A percentile compares a stretch with the other conserved stretches of the same genome.
These are phyloP conservation scores for Boletus reticuloceps DNA, from an alignment of 768 basidiomycete genomes.

Conservation along the genomic window DNA sequence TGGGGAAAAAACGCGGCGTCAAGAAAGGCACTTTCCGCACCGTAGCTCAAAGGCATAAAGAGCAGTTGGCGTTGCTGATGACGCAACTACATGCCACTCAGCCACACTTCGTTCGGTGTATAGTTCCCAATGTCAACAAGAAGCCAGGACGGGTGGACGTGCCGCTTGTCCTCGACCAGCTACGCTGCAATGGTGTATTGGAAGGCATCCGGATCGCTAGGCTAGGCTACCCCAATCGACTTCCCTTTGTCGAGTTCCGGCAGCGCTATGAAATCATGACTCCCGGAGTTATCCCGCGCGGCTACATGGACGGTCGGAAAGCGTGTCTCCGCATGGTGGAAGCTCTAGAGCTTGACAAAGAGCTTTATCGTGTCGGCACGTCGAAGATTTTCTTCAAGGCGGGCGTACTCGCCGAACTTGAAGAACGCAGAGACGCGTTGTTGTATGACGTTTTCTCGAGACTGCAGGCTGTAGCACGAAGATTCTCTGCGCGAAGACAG, in stretches of 20 bases:
- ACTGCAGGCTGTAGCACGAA: conserved; percentile 83
- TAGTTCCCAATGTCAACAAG: conserved; percentile 92
- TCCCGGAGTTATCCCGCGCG: conserved; percentile 87
- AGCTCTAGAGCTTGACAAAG: conserved; percentile 82
- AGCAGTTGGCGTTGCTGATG: conserved; percentile 92
- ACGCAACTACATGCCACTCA: conserved; percentile 88
- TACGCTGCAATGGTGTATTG: conserved; percentile 97
- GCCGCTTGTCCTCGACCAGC: conserved; percentile 92
- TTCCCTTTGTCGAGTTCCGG: conserved; percentile 96
- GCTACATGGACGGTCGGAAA: conserved; percentile 97
- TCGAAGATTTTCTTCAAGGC: conserved; percentile 99
- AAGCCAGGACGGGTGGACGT: conserved; percentile 90
- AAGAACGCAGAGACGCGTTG: conserved; percentile 86
- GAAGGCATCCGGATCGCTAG: conserved; percentile 98
- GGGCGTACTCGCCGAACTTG: conserved; percentile 92
- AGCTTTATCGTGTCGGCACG: conserved; percentile 85
- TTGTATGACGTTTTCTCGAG: conserved; percentile 87
- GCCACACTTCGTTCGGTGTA: conserved; percentile 97
- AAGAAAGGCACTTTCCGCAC: conserved; percentile 98
- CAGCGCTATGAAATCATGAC: conserved; percentile 96
- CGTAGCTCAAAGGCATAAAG: conserved; percentile 92
- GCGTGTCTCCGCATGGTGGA: conserved; percentile 91
- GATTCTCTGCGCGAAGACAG: conserved; percentile 82
- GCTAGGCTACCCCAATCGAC: conserved; percentile 93
- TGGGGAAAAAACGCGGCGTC: conserved; percentile 65